Evolutionary conservation across 805 yeast genomes (phyloP).

Genomic region (Nakazawaea holstii): DNA sequence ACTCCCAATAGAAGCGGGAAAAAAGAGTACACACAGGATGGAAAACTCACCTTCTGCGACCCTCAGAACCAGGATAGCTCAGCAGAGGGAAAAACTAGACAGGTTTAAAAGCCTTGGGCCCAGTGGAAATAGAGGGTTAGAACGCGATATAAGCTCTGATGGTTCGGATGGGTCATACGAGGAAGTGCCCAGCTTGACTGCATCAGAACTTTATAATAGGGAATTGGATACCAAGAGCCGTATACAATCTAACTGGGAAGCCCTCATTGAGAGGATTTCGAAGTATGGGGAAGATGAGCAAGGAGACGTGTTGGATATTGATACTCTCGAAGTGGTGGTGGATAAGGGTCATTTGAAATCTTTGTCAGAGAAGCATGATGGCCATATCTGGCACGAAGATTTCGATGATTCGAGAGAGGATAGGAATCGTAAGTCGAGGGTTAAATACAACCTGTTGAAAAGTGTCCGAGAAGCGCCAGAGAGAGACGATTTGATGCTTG

Average conservation of each 20-base stretch:
- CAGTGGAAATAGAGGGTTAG: too few species aligned
- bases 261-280: slow-evolving; percentile 47
- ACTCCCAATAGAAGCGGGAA: not conserved
- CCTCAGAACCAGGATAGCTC: not conserved
- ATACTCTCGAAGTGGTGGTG: slow-evolving; percentile 54
- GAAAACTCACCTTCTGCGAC: not conserved
- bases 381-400: slow-evolving; percentile 34
- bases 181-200: not conserved
- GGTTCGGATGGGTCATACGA: not conserved
- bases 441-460: not conserved
- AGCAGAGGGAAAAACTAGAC: not conserved
- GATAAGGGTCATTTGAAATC: slow-evolving; percentile 69
- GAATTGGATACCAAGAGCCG: slow-evolving; percentile 5
- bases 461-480: not conserved
- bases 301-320: slow-evolving; percentile 62
- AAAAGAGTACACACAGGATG: not conserved
- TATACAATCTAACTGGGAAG: slow-evolving; percentile 34
- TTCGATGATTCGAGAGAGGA: slow-evolving; percentile 25
- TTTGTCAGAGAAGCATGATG: slow-evolving; percentile 22
- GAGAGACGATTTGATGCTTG: not conserved
- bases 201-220: slow-evolving; percentile 10
- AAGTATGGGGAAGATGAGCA: slow-evolving; percentile 40
- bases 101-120: not conserved
- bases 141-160: too few species aligned
- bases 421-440: not conserved